Percentiles rank a stretch among this genome's conserved stretches.
Conservation (phyloP, 2,329 filamentous ascomycete species). For the Sclerotinia minor region DNA sequence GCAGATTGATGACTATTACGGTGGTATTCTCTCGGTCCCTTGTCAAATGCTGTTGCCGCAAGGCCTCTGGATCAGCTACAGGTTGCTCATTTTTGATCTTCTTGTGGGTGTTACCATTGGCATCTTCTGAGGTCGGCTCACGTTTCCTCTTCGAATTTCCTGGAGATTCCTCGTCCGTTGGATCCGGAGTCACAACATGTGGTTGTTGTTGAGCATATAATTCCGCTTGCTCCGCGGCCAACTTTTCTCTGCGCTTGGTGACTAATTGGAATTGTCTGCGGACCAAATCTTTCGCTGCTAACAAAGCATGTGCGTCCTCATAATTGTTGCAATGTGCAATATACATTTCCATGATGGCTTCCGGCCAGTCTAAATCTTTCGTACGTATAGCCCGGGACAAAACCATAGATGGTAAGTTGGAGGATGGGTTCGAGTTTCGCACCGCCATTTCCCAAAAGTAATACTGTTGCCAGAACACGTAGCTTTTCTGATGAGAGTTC, state of each 20-base stretch:
- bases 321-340: conserved; percentile 85
- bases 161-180: conserved; percentile 33
- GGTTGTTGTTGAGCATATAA: conserved; percentile 47
- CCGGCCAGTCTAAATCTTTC: conserved; percentile 71
- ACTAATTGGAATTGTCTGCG: conserved; percentile 67
- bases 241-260: conserved; percentile 62
- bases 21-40: conserved; percentile 90
- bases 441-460: conserved; percentile 82
- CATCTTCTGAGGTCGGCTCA: conserved; percentile 54
- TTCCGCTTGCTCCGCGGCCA: conserved; percentile 61
- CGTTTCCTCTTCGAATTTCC: conserved; percentile 70
- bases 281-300: conserved; percentile 70
- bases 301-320: conserved; percentile 74
- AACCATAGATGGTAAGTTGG: conserved; percentile 72
- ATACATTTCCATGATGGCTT: conserved; percentile 73
- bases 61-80: conserved; percentile 43
- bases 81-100: conserved; percentile 53
- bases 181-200: conserved; percentile 38
- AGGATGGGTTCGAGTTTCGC: conserved; percentile 50
- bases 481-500: conserved; percentile 70
- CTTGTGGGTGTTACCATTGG: conserved; percentile 60
- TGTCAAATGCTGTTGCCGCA: conserved; percentile 53
- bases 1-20: conserved; percentile 77
- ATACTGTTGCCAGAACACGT: conserved; percentile 92
- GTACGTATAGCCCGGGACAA: conserved; percentile 68